Conservation (phyloP, 1,139 yeast genomes). For the Magnusiomyces clavatus region DNA sequence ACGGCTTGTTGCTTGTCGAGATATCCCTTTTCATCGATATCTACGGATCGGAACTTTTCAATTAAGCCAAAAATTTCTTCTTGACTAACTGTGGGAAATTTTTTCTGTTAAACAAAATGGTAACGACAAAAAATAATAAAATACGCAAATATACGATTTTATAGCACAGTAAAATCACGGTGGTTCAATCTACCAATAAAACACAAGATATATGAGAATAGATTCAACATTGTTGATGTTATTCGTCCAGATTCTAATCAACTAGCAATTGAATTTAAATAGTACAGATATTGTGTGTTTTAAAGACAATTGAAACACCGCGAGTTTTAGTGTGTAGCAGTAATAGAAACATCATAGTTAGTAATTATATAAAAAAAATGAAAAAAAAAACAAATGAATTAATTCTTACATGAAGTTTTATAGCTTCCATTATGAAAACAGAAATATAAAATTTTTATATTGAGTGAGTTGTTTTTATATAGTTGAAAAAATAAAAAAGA, state of each 20-base stretch:
- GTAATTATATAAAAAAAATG: background rate
- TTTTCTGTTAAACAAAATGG: constrained; percentile 41
- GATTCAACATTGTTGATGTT: background rate
- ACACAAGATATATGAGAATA: background rate
- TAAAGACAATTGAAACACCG: background rate
- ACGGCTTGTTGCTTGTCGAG: constrained; percentile 87
- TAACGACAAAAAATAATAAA: background rate
- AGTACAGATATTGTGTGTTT: background rate
- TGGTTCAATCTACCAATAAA: background rate
- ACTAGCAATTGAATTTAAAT: background rate
- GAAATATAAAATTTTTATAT: background rate
- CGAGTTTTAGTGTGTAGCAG: background rate
- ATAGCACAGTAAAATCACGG: no score
- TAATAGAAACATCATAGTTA: background rate
- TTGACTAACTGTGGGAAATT: constrained; percentile 79
- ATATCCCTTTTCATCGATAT: constrained; percentile 90
- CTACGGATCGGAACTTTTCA: constrained; percentile 76
- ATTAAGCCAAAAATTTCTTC: constrained; percentile 78
- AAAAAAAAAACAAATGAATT: background rate
- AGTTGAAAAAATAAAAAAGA: background rate
- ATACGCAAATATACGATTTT: background rate
- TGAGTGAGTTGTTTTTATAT: background rate
- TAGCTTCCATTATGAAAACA: constrained; percentile 1
- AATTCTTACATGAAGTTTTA: constrained; percentile 4
- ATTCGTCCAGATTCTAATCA: background rate